phyloP scores from a whole-genome alignment of 805 yeast species.

The Barnettozyma vustinii region DNA sequence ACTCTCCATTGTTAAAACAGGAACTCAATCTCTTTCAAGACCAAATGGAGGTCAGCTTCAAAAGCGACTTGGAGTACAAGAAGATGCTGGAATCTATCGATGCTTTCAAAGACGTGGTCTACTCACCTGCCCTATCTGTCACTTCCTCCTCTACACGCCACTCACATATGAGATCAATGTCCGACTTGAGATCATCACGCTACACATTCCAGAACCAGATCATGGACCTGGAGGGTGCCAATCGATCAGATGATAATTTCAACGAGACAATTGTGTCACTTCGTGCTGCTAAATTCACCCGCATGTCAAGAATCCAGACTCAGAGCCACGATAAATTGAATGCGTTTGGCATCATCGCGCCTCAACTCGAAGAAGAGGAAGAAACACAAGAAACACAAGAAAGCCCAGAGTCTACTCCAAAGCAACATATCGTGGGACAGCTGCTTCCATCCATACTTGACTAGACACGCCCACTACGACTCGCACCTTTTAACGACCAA shows the following conservation, averaged over 20 bases:
- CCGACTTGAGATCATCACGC: conserved; percentile 4
- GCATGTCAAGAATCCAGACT: conserved; percentile 12
- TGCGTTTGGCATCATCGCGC: neutral
- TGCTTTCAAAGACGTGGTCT: conserved; percentile 6
- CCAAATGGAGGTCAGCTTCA: conserved; percentile 10
- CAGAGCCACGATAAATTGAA: neutral
- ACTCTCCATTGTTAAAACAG: conserved; percentile 7
- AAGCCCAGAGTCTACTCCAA: conserved; percentile 10
- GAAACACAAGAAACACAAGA: neutral
- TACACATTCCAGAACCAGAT: conserved; percentile 1
- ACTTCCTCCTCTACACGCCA: conserved; percentile 6
- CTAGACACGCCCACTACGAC: neutral
- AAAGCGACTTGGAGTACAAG: conserved; percentile 3
- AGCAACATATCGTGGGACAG: conserved; percentile 8
- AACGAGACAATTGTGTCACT: conserved; percentile 15
- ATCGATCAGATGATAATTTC: conserved; percentile 7
- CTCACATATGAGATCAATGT: neutral
- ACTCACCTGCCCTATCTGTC: neutral
- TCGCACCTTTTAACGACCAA: conserved; percentile 1
- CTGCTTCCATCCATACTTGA: conserved; percentile 10
- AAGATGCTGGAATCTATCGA: conserved; percentile 11
- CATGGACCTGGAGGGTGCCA: conserved; percentile 5
- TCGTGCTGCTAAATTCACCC: conserved; percentile 17
- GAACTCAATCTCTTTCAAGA: conserved; percentile 10
- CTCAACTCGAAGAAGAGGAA: neutral